phyloP scores from a whole-genome alignment of 495 filamentous ascomycete genomes.

The Penicillium simplicissimum region DNA sequence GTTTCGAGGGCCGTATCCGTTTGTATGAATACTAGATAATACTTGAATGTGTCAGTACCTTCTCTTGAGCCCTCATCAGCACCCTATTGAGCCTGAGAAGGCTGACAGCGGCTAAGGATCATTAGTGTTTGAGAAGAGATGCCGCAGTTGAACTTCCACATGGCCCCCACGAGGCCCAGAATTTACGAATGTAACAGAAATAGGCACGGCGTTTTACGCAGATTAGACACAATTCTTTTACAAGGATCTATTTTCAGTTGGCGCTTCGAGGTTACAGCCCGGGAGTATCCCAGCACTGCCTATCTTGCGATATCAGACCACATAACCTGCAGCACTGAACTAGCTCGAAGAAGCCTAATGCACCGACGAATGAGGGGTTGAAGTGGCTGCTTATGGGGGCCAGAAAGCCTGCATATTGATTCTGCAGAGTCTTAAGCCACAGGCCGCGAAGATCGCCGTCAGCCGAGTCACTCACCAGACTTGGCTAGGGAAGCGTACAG shows the following conservation, averaged over 20 bases:
- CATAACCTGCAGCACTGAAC: background rate
- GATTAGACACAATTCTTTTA: background rate
- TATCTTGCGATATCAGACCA: background rate
- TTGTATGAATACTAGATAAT: background rate
- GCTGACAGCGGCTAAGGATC: background rate
- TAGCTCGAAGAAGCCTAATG: background rate
- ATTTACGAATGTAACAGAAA: background rate
- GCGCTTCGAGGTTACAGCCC: background rate
- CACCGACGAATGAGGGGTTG: background rate
- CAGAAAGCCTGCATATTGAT: background rate
- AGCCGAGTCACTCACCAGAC: background rate
- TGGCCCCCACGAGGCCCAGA: slow-evolving; percentile 1
- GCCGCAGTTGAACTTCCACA: background rate
- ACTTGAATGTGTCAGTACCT: background rate
- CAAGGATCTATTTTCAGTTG: background rate
- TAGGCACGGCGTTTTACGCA: background rate
- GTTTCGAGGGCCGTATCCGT: background rate
- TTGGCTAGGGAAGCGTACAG: background rate
- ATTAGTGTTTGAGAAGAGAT: background rate
- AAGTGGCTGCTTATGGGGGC: background rate
- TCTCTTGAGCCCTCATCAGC: background rate
- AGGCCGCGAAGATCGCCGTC: background rate
- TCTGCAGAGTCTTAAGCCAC: background rate
- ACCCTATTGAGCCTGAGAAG: background rate
- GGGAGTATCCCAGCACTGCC: background rate